These are phyloP conservation scores for Starmerella potacharoeniae DNA, from an alignment of 805 yeast species.

Conservation along the genomic window DNA sequence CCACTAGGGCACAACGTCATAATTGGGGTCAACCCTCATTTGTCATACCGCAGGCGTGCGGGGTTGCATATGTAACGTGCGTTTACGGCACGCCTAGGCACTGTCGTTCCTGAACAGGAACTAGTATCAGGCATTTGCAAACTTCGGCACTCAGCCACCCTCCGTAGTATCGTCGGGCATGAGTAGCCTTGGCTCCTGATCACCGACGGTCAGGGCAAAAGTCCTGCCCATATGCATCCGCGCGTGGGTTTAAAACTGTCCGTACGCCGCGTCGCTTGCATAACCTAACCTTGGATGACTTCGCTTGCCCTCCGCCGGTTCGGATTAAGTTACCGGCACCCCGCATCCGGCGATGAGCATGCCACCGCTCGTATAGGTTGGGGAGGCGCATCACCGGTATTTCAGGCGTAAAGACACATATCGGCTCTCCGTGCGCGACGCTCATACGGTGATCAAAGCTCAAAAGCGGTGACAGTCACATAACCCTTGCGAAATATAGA, in stretches of 20 bases:
- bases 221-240: neutral
- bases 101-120: too few relatives aligned
- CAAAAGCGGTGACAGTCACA: too few relatives aligned
- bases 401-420: too few relatives aligned
- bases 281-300: neutral
- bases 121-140: too few relatives aligned
- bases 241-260: neutral
- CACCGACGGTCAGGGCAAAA: too few relatives aligned
- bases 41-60: neutral
- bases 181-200: too few relatives aligned
- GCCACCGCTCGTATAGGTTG: neutral
- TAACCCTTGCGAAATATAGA: neutral
- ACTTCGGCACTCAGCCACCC: too few relatives aligned
- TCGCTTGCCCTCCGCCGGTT: neutral
- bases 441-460: too few relatives aligned
- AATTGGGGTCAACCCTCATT: neutral
- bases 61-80: neutral
- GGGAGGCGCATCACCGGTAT: too few relatives aligned
- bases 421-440: too few relatives aligned
- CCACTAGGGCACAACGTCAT: neutral
- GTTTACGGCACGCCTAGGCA: neutral
- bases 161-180: too few relatives aligned
- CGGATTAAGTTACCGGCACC: neutral
- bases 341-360: neutral
- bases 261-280: neutral